Base-by-base conservation (phyloP, 306 rosid genomes). In the Argentina anserina region DNA sequence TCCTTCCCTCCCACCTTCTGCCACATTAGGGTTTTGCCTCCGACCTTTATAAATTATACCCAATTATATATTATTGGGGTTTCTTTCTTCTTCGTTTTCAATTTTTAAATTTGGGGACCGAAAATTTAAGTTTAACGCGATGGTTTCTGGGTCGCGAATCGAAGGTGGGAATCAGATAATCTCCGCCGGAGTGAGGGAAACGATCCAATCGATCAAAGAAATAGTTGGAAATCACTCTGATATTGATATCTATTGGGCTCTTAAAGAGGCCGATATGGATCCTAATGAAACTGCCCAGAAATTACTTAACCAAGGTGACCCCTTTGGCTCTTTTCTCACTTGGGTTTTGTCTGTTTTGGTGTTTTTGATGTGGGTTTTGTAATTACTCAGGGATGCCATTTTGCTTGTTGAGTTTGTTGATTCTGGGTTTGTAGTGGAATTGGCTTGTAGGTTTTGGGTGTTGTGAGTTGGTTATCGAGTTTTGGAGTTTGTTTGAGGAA, bases 211-310 rank as follows among this genome's bases (percentile, higher is more conserved):
- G 40, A 83, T 95, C 76, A 91, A 88, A 67, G 99, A 95, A 75
- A 84, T 95, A 53, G 97, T 95, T 46, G 89, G 97, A 17, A 70
- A 86, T 70, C 93, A 90, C 81, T 95, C 97, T 45, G 97, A 91
- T 71, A 86, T 86, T 65, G 99, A 95, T 87, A 95, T 95, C 62
- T 95, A 95, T 79, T 85, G 71, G 29, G 78, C 93, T 62, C 96
- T 95, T n/a, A 90, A 83, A 79, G 99, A 95, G 73, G 64, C 83
- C 33, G 76, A 91, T 85, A 95, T 95, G 99, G 99, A 95, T 83
- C 99, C 99, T 80, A 90, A 95, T 66, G 99, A 95, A 79, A 90
- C 99, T n/a, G 46, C 96, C n/a, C 96, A 91, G 90, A 91, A 88
- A 84, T 87, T 95, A 91, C 97, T 95, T 49, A 79, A 82, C 86